Conservation (phyloP, 176 grass and related monocot genomes). For the Rhipidocladum racemiflorum region DNA sequence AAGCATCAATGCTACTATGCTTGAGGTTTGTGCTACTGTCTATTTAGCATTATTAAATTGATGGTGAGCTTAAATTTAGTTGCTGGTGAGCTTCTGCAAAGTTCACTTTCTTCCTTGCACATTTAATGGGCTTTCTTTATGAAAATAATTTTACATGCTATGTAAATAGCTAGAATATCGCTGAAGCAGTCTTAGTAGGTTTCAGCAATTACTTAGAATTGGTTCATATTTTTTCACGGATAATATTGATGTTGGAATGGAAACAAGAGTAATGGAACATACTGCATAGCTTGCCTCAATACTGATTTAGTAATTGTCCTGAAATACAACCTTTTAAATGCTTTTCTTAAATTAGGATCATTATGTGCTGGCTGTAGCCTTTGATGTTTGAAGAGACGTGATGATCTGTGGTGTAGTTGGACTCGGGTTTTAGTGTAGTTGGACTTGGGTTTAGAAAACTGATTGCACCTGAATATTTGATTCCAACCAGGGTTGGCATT, state of each 20-base stretch:
- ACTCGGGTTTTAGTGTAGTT: not conserved
- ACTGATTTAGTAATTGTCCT: not conserved
- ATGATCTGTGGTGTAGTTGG: not conserved
- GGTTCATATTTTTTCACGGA: not conserved
- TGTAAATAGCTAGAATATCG: not conserved
- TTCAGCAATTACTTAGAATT: not conserved
- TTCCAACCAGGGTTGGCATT: not conserved
- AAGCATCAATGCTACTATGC: slow-evolving; percentile 90
- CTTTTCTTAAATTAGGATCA: not conserved
- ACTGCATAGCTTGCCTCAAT: not conserved
- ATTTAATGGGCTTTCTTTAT: not conserved
- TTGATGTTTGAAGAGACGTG: not conserved
- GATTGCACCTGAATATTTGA: not conserved
- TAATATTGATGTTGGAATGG: not conserved
- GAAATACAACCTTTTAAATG: not conserved
- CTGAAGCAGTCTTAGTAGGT: not conserved
- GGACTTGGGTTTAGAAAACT: not conserved
- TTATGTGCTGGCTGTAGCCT: not conserved
- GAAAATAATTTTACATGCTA: not conserved
- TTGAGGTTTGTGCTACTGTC: slow-evolving; percentile 59
- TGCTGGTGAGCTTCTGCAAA: not conserved
- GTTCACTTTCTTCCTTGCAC: not conserved
- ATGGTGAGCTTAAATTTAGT: not conserved
- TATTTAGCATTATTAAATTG: not conserved
- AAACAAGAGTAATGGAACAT: not conserved